Evolutionary conservation across 106 monocot genomes (phyloP).

Genomic region (Acorus calamus): DNA sequence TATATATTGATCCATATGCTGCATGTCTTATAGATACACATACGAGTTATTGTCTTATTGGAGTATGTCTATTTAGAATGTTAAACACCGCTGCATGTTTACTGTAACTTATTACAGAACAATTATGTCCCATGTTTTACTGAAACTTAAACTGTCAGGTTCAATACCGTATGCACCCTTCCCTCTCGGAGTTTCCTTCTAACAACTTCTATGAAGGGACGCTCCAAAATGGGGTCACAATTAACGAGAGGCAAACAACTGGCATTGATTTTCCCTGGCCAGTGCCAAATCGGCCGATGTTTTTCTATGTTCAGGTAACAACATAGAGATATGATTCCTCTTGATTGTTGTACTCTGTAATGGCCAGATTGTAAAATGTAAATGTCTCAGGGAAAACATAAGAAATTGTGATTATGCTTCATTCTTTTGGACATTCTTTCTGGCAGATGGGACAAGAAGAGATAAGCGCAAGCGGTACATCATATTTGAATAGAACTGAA

Average conservation of each 20-base stretch:
- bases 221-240: conserved; percentile 96
- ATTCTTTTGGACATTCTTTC: neutral
- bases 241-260: conserved; percentile 75
- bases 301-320: conserved; percentile 96
- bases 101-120: no score
- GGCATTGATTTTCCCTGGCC: conserved; percentile 99
- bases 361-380: no score
- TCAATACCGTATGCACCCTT: conserved; percentile 99
- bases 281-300: conserved; percentile 98
- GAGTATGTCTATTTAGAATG: no score
- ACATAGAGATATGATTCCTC: no score
- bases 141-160: conserved; percentile 43
- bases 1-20: no score
- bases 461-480: conserved; percentile 98
- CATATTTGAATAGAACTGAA: conserved; percentile 97
- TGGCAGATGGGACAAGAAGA: conserved; percentile 99
- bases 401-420: no score
- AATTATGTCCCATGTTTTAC: no score
- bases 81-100: no score
- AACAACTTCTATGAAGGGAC: conserved; percentile 99
- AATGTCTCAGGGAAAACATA: no score
- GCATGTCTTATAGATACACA: no score
- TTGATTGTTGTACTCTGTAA: neutral
- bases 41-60: no score
- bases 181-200: conserved; percentile 92